Evolutionary conservation across 2,329 filamentous ascomycete species (phyloP).

Genomic region (Sordariomycetes sp.): DNA sequence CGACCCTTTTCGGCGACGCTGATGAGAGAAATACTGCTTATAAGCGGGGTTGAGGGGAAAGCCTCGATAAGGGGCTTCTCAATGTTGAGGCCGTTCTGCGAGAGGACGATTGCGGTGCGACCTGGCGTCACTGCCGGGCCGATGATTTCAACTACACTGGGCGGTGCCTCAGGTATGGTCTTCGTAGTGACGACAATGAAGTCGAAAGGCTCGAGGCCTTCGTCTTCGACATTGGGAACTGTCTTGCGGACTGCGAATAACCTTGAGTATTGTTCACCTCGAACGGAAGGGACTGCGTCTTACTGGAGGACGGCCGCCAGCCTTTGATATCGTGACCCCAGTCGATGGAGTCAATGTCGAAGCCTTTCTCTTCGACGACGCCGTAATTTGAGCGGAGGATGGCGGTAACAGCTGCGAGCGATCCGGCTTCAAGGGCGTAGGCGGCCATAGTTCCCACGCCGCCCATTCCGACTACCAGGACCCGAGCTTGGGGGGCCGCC

Average conservation of each 20-base stretch:
- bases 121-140: conserved; percentile 38
- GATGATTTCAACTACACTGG: conserved; percentile 38
- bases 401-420: conserved; percentile 39
- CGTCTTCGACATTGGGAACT: conserved; percentile 31
- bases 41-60: conserved; percentile 41
- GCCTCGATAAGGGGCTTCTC: conserved; percentile 39
- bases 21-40: conserved; percentile 44
- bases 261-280: background rate
- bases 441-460: conserved; percentile 48
- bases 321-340: conserved; percentile 34
- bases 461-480: conserved; percentile 45
- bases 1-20: conserved; percentile 36
- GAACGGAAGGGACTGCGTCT: background rate
- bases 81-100: conserved; percentile 58
- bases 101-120: conserved; percentile 43
- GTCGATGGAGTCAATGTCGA: conserved; percentile 44
- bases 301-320: conserved; percentile 37
- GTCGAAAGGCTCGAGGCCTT: conserved; percentile 28
- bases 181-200: conserved; percentile 51
- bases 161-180: conserved; percentile 44
- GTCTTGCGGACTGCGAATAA: conserved; percentile 33
- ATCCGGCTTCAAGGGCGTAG: conserved; percentile 41
- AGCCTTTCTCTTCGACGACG: conserved; percentile 35
- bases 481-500: no score
- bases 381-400: conserved; percentile 48